Percentiles rank a stretch among this genome's conserved stretches.
Conservation (phyloP, 257 asterid genomes). For the Solanum appendiculatum region DNA sequence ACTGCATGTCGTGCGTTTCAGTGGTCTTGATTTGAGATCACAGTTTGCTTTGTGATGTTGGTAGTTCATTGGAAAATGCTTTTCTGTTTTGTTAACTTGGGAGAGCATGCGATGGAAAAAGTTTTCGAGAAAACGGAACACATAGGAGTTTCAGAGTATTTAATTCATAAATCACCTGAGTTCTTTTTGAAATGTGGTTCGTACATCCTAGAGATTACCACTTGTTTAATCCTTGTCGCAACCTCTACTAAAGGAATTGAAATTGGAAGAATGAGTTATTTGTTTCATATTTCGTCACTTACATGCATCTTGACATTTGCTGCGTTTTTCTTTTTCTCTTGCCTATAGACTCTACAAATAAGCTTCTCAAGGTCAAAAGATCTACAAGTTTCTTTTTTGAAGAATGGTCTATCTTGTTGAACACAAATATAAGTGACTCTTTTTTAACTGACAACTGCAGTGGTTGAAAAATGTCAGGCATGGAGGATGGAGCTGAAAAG, state of each 20-base stretch:
- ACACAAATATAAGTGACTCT: slow-evolving; percentile 30
- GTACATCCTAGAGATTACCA: neutral
- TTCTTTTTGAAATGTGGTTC: neutral
- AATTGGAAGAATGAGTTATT: neutral
- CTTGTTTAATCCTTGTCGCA: neutral
- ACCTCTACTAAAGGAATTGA: neutral
- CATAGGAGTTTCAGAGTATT: neutral
- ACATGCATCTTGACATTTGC: neutral
- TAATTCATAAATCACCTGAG: neutral
- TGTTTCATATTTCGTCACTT: neutral
- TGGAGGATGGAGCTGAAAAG: slow-evolving; percentile 60
- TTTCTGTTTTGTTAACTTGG: neutral
- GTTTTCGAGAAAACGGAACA: neutral
- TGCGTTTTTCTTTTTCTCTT: neutral
- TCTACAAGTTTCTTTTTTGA: neutral
- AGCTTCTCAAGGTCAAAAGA: neutral
- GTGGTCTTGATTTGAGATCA: neutral
- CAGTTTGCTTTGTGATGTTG: neutral
- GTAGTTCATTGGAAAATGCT: neutral
- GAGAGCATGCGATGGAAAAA: neutral
- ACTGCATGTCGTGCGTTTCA: neutral
- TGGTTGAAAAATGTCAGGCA: slow-evolving; percentile 53
- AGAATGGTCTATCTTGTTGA: slow-evolving; percentile 8
- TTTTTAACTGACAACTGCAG: slow-evolving; percentile 8
- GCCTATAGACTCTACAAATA: neutral